A percentile compares a stretch with the other conserved stretches of the same genome.
These are phyloP conservation scores for Musa acuminata DNA, from an alignment of 176 grass and related monocot species.

Conservation along the genomic window DNA sequence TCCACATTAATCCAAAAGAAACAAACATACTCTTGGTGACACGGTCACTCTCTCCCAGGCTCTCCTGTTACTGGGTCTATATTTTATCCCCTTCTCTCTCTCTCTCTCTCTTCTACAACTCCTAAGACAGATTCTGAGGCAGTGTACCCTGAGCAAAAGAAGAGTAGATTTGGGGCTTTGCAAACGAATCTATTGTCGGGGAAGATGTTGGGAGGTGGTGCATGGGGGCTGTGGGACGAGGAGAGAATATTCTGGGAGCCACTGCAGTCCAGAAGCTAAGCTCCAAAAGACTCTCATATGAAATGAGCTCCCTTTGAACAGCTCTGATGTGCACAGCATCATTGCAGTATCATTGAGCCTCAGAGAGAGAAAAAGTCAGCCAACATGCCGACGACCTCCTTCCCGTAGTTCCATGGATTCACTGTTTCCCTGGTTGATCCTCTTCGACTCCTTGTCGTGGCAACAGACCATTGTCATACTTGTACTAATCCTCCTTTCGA, in stretches of 20 bases:
- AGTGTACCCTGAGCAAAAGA: background rate
- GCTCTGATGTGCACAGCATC: background rate
- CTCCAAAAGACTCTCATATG: background rate
- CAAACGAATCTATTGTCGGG: background rate
- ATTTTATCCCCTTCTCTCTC: no score
- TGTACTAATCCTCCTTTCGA: background rate
- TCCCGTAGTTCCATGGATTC: background rate
- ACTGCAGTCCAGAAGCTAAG: background rate
- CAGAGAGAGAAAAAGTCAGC: background rate
- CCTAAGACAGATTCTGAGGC: background rate
- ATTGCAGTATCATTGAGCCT: background rate
- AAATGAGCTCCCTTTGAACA: background rate
- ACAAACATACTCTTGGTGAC: background rate
- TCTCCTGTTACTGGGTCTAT: no score
- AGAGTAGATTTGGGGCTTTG: background rate
- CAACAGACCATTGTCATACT: no score
- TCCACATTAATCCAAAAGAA: background rate
- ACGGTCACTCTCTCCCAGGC: background rate
- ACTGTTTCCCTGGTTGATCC: background rate
- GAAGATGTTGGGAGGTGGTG: background rate
- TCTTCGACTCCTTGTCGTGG: background rate
- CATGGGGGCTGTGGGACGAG: background rate
- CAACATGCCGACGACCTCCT: background rate
- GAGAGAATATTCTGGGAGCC: constrained; percentile 3
- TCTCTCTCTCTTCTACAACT: background rate